These are phyloP conservation scores for Gaertneriomyces sp. DNA, from an alignment of 192 early-diverging fungal species.

Conservation along the genomic window DNA sequence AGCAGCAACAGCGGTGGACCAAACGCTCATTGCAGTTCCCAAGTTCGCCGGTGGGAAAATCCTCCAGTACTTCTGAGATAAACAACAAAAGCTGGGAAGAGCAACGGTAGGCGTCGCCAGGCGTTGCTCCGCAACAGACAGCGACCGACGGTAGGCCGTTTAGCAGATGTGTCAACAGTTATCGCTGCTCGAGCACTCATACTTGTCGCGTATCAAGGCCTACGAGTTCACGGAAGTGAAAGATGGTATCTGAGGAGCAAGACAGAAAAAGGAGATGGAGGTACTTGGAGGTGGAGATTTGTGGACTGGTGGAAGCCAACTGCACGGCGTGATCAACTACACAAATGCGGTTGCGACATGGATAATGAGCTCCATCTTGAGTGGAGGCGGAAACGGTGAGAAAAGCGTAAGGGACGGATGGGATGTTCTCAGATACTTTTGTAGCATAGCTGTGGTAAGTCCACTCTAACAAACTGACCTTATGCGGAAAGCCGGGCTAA, in stretches of 20 bases:
- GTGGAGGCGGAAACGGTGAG: not conserved
- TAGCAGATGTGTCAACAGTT: conserved; percentile 52
- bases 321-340: conserved; percentile 47
- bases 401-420: conserved; percentile 41
- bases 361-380: not conserved
- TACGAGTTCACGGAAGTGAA: conserved; percentile 45
- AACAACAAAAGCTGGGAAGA: no score
- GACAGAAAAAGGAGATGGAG: conserved; percentile 40
- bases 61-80: no score
- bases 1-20: no score
- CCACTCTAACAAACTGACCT: not conserved
- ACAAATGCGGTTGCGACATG: conserved; percentile 46
- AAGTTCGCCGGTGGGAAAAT: no score
- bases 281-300: not conserved
- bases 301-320: not conserved
- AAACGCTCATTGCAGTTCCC: no score
- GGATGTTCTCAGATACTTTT: conserved; percentile 42
- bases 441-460: conserved; percentile 43
- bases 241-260: conserved; percentile 56
- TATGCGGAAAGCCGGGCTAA: not conserved
- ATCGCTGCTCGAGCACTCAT: conserved; percentile 46
- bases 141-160: no score
- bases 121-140: no score
- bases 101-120: no score
- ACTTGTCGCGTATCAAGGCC: conserved; percentile 41